Evolutionary conservation across 2,329 filamentous ascomycete species (phyloP).

Genomic region (Camptophora hylomeconis): DNA sequence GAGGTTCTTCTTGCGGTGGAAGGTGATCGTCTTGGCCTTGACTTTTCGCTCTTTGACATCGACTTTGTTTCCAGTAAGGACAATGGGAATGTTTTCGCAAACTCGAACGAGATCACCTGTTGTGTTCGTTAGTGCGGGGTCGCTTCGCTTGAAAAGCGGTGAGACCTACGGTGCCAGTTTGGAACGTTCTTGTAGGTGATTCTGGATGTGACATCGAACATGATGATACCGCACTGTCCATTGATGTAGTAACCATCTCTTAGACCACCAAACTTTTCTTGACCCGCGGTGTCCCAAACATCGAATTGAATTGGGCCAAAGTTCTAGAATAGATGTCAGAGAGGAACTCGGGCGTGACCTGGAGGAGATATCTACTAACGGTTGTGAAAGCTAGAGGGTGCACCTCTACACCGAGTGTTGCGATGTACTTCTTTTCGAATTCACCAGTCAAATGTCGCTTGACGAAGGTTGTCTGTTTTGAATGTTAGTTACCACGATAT

Average conservation of each 20-base stretch:
- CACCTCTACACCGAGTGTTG: conserved; percentile 97
- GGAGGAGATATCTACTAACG: conserved; percentile 49
- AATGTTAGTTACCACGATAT: conserved; percentile 1
- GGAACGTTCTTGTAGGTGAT: conserved; percentile 99
- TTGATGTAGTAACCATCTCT: conserved; percentile 99
- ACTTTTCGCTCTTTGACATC: conserved; percentile 99
- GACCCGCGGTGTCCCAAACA: conserved; percentile 96
- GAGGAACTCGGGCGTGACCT: conserved; percentile 18
- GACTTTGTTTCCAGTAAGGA: conserved; percentile 98
- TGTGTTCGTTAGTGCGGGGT: conserved; percentile 1
- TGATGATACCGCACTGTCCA: conserved; percentile 99
- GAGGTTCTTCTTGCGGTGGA: conserved; percentile 99
- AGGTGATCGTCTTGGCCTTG: conserved; percentile 99
- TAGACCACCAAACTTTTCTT: conserved; percentile 99
- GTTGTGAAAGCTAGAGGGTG: conserved; percentile 97
- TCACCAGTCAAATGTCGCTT: conserved; percentile 99
- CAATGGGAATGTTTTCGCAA: conserved; percentile 98
- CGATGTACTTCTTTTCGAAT: conserved; percentile 99
- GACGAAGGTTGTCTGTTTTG: conserved; percentile 90
- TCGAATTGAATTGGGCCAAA: conserved; percentile 95
- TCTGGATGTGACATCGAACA: conserved; percentile 98
- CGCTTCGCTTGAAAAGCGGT: neutral
- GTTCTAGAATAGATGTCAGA: conserved; percentile 45
- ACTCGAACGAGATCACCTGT: conserved; percentile 94
- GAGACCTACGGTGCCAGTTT: conserved; percentile 95